These are phyloP conservation scores for Sutorius australiensis DNA, from an alignment of 768 basidiomycete species.

Conservation along the genomic window DNA sequence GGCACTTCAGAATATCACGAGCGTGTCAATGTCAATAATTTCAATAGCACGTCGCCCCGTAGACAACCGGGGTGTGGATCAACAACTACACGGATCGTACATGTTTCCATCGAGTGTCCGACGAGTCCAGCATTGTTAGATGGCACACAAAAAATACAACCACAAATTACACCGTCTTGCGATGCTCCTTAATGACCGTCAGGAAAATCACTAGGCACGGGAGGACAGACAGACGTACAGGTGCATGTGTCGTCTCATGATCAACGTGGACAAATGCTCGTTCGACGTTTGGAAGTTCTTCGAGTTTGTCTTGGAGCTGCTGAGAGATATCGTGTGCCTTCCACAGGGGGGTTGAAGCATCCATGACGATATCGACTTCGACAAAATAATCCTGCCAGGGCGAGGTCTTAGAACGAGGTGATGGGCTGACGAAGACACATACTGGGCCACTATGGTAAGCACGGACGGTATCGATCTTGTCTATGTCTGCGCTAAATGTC, in stretches of 20 bases:
- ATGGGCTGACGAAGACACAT: constrained; percentile 8
- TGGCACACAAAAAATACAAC: background rate
- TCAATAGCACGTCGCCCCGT: constrained; percentile 3
- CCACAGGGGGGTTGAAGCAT: constrained; percentile 82
- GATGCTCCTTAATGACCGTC: constrained; percentile 38
- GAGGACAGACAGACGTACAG: constrained; percentile 36
- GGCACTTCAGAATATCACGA: background rate
- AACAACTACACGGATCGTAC: background rate
- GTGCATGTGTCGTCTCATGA: constrained; percentile 83
- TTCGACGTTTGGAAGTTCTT: constrained; percentile 84
- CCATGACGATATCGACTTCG: constrained; percentile 94
- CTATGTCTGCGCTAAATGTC: constrained; percentile 85
- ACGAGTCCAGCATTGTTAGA: background rate
- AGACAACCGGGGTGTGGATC: background rate
- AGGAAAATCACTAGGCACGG: background rate
- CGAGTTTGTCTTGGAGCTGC: constrained; percentile 83
- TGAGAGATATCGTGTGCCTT: constrained; percentile 85
- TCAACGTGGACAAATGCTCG: constrained; percentile 95
- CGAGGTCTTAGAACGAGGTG: background rate
- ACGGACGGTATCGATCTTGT: constrained; percentile 85
- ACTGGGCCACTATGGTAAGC: constrained; percentile 91
- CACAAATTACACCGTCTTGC: constrained; percentile 30
- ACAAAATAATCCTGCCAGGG: constrained; percentile 75
- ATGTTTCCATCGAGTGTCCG: background rate
- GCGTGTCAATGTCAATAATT: background rate